phyloP scores from a whole-genome alignment of 257 asterid species.

The Jasminum sambac region DNA sequence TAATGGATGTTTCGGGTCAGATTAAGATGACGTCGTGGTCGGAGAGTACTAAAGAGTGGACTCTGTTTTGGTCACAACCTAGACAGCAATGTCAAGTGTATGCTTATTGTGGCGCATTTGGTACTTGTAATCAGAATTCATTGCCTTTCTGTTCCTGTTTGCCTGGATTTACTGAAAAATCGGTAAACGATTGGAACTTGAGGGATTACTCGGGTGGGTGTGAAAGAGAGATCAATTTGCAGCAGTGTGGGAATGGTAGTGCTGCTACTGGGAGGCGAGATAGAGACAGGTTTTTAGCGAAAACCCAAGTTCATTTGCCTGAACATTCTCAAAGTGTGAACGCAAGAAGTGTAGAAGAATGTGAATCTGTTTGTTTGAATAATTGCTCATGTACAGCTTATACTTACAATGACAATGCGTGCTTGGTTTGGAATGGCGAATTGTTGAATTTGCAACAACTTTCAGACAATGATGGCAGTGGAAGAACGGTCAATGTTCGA shows the following conservation, averaged over 20 bases:
- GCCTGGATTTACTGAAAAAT: constrained; percentile 30
- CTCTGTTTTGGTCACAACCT: constrained; percentile 49
- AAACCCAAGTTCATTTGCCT: constrained; percentile 26
- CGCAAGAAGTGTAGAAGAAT: constrained; percentile 30
- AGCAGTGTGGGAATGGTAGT: constrained; percentile 28
- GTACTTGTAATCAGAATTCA: constrained; percentile 34
- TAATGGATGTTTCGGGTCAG: constrained; percentile 35
- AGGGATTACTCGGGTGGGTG: constrained; percentile 53
- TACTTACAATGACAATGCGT: constrained; percentile 27
- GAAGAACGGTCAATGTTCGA: constrained; percentile 19
- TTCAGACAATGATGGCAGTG: constrained; percentile 18
- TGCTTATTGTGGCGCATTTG: constrained; percentile 48
- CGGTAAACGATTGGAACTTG: constrained; percentile 32
- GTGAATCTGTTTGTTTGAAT: constrained; percentile 40
- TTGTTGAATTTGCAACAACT: constrained; percentile 22
- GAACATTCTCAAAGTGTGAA: constrained; percentile 6
- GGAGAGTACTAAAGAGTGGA: constrained; percentile 24
- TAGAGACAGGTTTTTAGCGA: constrained; percentile 30
- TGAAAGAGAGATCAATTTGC: constrained; percentile 27
- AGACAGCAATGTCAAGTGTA: constrained; percentile 44
- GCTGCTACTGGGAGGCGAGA: constrained; percentile 24
- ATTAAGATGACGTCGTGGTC: constrained; percentile 42
- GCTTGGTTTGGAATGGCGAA: constrained; percentile 26
- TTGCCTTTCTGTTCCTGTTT: constrained; percentile 43
- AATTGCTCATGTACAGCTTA: constrained; percentile 52